Evolutionary conservation across 345 rosid species (phyloP), one percentile per base, ranked within the genome.

Genomic region (Lepidium didymum): DNA sequence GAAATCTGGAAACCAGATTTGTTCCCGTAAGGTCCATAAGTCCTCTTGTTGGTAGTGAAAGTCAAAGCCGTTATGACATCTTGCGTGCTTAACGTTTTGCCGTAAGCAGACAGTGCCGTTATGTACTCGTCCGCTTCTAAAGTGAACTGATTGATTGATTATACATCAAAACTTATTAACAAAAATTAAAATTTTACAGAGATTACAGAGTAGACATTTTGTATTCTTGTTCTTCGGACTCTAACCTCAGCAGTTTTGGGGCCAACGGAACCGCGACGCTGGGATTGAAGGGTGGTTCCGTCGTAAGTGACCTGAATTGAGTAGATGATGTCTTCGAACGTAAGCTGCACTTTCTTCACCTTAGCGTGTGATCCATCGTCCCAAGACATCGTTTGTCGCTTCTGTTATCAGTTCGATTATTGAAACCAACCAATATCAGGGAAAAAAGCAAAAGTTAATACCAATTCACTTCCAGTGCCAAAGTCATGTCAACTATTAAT

Each of bases 361-460:
- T 74, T 74, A 3, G 62, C 29, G 72, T 74, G 77, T 12, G 34
- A 11, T 16, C 77, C 77, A 52, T 74, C 77, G 68, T 74, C 77
- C 77, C 77, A 74, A 33, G 72, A 67, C 77, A 66, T 73, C n/a
- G 3, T 41, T 29, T 8, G 10, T 31, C 7, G 37, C 63, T 62
- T 71, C 37, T 36, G 6, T 2, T 41, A 69, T n/a, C 42, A 31
- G 15, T 18, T 41, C 19, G 6, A 34, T 34, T 47, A 36, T 46
- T 55, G 10, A 9, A 55, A 15, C 13, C 62, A 43, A 33, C 10
- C 23, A 33, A 18, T 8, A 57, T 25, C 21, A 58, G 19, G 5
- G 8, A 13, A 16, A 41, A 0, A 14, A 14, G 9, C 37, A 27
- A 42, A 42, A 27, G 23, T 14, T n/a, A 41, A 41, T 41, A 59